Percentiles rank a stretch among this genome's conserved stretches.
Evolutionary conservation across 179 eudicot species (phyloP).

Genomic region (Patellifolia procumbens): DNA sequence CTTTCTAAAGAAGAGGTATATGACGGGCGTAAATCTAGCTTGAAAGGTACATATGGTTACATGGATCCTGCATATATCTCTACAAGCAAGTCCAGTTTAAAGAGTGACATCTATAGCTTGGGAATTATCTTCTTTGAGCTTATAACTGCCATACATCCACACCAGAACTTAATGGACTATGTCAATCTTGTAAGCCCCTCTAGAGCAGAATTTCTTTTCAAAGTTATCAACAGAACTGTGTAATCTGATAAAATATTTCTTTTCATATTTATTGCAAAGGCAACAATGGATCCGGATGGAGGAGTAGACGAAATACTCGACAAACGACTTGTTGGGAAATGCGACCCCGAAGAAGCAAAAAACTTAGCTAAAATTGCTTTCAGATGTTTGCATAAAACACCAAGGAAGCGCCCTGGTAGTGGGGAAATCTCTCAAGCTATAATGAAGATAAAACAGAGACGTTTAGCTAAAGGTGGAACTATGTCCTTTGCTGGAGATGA

Average conservation of each 20-base stretch:
- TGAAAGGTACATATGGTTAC: constrained; percentile 96
- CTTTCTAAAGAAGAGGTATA: constrained; percentile 81
- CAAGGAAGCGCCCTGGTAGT: constrained; percentile 78
- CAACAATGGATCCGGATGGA: constrained; percentile 85
- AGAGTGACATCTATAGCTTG: constrained; percentile 93
- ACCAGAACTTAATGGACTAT: constrained; percentile 88
- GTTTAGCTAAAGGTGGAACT: constrained; percentile 47
- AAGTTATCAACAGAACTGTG: background rate
- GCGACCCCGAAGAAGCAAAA: constrained; percentile 64
- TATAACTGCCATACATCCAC: constrained; percentile 92
- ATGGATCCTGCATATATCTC: constrained; percentile 89
- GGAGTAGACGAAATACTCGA: constrained; percentile 93
- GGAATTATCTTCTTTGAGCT: constrained; percentile 93
- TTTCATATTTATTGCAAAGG: constrained; percentile 37
- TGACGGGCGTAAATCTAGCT: constrained; percentile 79
- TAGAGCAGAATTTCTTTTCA: background rate
- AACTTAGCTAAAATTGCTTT: constrained; percentile 66
- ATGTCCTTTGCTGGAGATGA: constrained; percentile 69
- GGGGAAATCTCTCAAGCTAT: constrained; percentile 77
- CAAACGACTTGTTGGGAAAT: constrained; percentile 56
- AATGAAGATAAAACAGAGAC: constrained; percentile 60
- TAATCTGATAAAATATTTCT: background rate
- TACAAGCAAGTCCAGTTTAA: constrained; percentile 67
- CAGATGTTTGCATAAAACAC: constrained; percentile 73
- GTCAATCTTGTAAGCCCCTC: constrained; percentile 74